phyloP scores from a whole-genome alignment of 164 flowering plant species.

The Malania oleifera region DNA sequence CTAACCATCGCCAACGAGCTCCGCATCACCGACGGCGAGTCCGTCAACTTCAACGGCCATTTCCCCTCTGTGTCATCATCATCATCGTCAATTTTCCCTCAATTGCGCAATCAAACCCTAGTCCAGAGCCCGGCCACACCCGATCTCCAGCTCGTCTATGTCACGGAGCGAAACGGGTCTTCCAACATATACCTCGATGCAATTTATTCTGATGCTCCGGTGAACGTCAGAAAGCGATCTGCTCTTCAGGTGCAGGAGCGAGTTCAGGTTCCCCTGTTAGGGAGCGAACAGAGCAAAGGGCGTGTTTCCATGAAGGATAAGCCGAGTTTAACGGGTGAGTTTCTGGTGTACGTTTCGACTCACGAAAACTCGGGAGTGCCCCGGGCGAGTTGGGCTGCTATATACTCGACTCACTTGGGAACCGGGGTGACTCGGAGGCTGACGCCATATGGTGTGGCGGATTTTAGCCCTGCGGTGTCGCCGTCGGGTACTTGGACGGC shows the following conservation, averaged over 20 bases:
- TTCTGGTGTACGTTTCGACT: conserved; percentile 71
- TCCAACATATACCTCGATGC: conserved; percentile 45
- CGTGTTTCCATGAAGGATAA: conserved; percentile 59
- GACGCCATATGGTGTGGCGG: conserved; percentile 65
- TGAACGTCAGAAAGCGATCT: conserved; percentile 27
- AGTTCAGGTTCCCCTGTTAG: conserved; percentile 37
- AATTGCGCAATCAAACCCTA: conserved; percentile 16
- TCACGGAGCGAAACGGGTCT: conserved; percentile 66
- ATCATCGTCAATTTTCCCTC: conserved; percentile 24
- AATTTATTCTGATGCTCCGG: conserved; percentile 4
- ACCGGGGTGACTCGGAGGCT: conserved; percentile 59
- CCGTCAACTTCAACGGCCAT: conserved; percentile 79
- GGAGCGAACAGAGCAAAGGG: conserved; percentile 2
- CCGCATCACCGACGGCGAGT: conserved; percentile 53
- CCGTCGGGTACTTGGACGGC: conserved; percentile 82
- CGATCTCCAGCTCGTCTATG: conserved; percentile 38
- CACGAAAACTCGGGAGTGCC: conserved; percentile 56
- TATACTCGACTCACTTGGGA: conserved; percentile 56
- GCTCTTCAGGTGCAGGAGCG: conserved; percentile 22
- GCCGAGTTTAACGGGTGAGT: conserved; percentile 54
- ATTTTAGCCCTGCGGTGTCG: conserved; percentile 83
- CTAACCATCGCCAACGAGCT: conserved; percentile 25
- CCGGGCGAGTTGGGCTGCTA: conserved; percentile 82
- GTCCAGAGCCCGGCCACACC: background rate
- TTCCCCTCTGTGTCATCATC: conserved; percentile 46